Conservation (phyloP, 1,284 basidiomycete species). For the Ceratobasidium sp. region DNA sequence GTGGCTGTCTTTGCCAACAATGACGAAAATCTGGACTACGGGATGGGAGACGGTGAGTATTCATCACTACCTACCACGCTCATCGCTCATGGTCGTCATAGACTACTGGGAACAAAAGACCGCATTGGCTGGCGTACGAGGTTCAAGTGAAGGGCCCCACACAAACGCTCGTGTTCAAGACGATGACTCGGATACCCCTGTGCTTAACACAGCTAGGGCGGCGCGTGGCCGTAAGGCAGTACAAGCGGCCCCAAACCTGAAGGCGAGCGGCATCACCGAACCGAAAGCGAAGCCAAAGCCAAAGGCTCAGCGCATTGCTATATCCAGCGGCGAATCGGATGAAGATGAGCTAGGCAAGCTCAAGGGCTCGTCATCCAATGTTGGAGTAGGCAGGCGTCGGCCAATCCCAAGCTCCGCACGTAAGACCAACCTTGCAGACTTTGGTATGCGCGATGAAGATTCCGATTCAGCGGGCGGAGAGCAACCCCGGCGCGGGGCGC, state of each 20-base stretch:
- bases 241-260: neutral
- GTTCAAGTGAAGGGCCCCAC: conserved; percentile 16
- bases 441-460: conserved; percentile 31
- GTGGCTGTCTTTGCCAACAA: conserved; percentile 58
- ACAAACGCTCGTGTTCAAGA: conserved; percentile 19
- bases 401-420: conserved; percentile 1
- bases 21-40: conserved; percentile 62
- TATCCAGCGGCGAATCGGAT: conserved; percentile 26
- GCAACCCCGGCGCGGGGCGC: neutral
- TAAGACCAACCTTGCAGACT: conserved; percentile 33
- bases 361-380: neutral
- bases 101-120: conserved; percentile 33
- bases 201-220: neutral
- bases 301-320: conserved; percentile 17
- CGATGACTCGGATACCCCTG: conserved; percentile 32
- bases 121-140: conserved; percentile 5
- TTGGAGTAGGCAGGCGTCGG: conserved; percentile 3
- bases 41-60: conserved; percentile 59
- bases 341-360: conserved; percentile 13
- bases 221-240: neutral
- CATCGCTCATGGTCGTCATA: neutral
- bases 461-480: conserved; percentile 47
- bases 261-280: neutral
- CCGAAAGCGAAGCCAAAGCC: conserved; percentile 27
- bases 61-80: neutral